Base-by-base conservation (phyloP, 345 rosid genomes). In the Salix arbutifolia region DNA sequence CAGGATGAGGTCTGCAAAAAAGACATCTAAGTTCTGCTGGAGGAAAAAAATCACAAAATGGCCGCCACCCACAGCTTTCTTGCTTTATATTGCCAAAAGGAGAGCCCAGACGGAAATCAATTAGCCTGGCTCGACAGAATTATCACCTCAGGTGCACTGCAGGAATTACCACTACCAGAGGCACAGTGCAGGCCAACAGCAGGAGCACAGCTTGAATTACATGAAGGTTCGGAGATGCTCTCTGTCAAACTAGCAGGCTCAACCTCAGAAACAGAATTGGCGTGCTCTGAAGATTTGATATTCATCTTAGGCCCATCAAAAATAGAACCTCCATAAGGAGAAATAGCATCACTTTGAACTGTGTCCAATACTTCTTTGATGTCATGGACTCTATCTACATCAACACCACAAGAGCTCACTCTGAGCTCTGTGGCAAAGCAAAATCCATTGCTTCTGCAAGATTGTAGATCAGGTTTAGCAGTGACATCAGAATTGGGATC, bases 121-220 rank as follows among this genome's bases (percentile, higher is more conserved):
- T 70, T 70, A 67, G 84, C 84, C 78, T 67, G 75, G 77, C 81
- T 81, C 35, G 77, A 81, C 65, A 75, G 64, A 38, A 81, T 40
- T 30, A 80, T 70, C 53, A 33, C 85, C 79, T 83, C 82, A 8
- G 87, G 31, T 19, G 77, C 75, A 72, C 74, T 33, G 12, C 65
- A 10, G 3, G 83, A 79, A 44, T 76, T 77, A 74, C 76, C 75
- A 16, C 75, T 73, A 30, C 76, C 74, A 6, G 83, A 68, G 61
- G 79, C 78, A 83, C 83, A 78, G 30, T 70, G 73, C 79, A 74
- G 67, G 1, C 74, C 44, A 69, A 70, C 77, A 69, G 69, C 73
- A 13, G 84, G 75, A 31, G 60, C 60, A 35, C 84, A 65, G 48
- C 77, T 75, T 1, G 69, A 67, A 65, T 73, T 62, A 30, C 71